A percentile compares a stretch with the other conserved stretches of the same genome.
Conservation (phyloP, 257 asterid species). For the Prunella vulgaris region DNA sequence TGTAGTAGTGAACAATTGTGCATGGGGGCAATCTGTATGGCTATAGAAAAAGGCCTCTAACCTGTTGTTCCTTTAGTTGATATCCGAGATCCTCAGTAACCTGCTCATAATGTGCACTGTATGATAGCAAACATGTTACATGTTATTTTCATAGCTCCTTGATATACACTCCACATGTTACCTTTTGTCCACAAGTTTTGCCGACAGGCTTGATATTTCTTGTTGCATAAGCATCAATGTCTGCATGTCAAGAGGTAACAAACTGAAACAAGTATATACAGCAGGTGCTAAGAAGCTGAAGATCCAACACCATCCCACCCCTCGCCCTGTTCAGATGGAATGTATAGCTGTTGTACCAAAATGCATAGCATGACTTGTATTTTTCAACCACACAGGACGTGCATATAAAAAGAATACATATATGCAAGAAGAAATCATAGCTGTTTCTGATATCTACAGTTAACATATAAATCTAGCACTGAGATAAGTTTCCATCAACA, state of each 20-base stretch:
- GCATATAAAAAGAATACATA: not conserved
- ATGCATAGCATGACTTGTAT: not conserved
- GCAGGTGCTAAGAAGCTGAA: not conserved
- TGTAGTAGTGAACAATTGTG: conserved; percentile 17
- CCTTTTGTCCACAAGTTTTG: conserved; percentile 62
- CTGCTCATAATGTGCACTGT: conserved; percentile 50
- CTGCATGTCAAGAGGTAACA: conserved; percentile 43
- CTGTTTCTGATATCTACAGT: not conserved
- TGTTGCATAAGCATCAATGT: conserved; percentile 74
- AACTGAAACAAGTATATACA: conserved; percentile 7
- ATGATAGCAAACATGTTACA: conserved; percentile 21
- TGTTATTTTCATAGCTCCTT: conserved; percentile 14
- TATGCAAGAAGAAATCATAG: not conserved
- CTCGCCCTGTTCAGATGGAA: not conserved
- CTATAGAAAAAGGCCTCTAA: conserved; percentile 28
- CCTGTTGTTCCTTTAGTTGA: conserved; percentile 65
- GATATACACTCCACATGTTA: conserved; percentile 27
- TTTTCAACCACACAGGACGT: not conserved
- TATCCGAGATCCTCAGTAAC: conserved; percentile 36
- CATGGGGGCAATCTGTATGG: conserved; percentile 16
- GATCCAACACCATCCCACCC: conserved; percentile 6
- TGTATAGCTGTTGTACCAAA: not conserved
- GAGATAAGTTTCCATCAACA: not conserved
- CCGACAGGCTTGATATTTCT: conserved; percentile 49
- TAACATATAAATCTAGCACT: not conserved